phyloP scores from a whole-genome alignment of 352 stramenopile genomes.

The Pythium aristosporum region DNA sequence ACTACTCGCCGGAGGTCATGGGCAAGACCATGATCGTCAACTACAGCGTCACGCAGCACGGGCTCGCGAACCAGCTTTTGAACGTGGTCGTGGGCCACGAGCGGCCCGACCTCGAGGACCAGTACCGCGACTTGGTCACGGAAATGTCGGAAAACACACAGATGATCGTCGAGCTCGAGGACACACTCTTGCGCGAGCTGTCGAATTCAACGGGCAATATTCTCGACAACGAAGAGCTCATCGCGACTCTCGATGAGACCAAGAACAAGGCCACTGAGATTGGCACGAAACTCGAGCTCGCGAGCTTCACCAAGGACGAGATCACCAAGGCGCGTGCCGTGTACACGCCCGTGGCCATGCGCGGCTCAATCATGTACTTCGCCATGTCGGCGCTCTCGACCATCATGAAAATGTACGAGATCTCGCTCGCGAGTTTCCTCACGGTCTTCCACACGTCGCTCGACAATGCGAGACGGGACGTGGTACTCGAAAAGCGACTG shows the following conservation, averaged over 20 bases:
- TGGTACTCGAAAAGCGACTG: conserved; percentile 88
- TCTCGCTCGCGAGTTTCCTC: conserved; percentile 91
- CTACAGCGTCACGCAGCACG: conserved; percentile 93
- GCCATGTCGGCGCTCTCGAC: conserved; percentile 88
- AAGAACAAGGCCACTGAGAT: conserved; percentile 95
- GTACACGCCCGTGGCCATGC: conserved; percentile 91
- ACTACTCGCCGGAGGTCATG: conserved; percentile 96
- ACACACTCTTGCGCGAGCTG: conserved; percentile 90
- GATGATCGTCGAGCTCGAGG: conserved; percentile 92
- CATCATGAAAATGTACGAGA: conserved; percentile 97
- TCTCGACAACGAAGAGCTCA: conserved; percentile 94
- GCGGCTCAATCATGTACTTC: conserved; percentile 95
- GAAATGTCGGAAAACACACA: conserved; percentile 94
- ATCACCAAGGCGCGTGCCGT: conserved; percentile 90
- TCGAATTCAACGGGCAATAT: conserved; percentile 92
- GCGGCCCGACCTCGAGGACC: conserved; percentile 90
- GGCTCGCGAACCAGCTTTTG: conserved; percentile 91
- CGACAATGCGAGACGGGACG: conserved; percentile 89
- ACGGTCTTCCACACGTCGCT: conserved; percentile 91
- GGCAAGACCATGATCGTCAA: conserved; percentile 97
- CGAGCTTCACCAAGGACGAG: conserved; percentile 93
- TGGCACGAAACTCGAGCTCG: conserved; percentile 90
- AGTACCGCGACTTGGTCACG: conserved; percentile 90
- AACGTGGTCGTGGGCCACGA: conserved; percentile 95
- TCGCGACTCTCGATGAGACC: conserved; percentile 92